Conservation (phyloP, 768 basidiomycete genomes). For the Glaciozyma antarctica region DNA sequence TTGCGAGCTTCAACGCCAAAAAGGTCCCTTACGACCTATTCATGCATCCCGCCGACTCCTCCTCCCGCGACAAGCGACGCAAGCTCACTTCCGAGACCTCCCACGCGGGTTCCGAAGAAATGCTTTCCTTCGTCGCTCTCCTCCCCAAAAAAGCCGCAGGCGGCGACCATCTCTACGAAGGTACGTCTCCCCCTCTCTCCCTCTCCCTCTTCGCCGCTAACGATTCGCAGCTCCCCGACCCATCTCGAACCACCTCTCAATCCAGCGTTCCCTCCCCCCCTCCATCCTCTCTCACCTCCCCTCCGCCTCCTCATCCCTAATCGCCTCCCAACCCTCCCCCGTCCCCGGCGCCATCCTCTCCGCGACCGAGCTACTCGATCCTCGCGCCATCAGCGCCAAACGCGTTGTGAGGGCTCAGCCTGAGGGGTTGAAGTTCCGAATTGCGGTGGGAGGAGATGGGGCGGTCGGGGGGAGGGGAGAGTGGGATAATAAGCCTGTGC, state of each 20-base stretch:
- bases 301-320: slow-evolving; percentile 19
- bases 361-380: slow-evolving; percentile 19
- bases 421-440: slow-evolving; percentile 14
- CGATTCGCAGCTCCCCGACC: slow-evolving; percentile 23
- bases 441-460: slow-evolving; percentile 12
- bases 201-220: not conserved
- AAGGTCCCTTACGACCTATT: not conserved
- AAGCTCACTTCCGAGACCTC: not conserved
- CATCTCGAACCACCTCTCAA: slow-evolving; percentile 19
- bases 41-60: not conserved
- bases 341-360: slow-evolving; percentile 30
- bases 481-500: slow-evolving; percentile 1
- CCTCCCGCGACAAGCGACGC: not conserved
- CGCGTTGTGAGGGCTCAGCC: slow-evolving; percentile 15
- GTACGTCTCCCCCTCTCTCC: not conserved
- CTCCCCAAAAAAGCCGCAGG: slow-evolving; percentile 16
- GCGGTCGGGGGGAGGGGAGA: slow-evolving; percentile 12
- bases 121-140: slow-evolving; percentile 16
- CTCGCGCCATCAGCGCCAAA: not conserved
- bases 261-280: slow-evolving; percentile 14
- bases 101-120: slow-evolving; percentile 3
- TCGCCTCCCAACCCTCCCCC: slow-evolving; percentile 30
- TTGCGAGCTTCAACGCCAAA: not conserved
- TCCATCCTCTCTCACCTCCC: slow-evolving; percentile 14
- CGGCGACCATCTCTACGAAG: slow-evolving; percentile 26